Evolutionary conservation across 1,284 basidiomycete genomes (phyloP), one percentile per base, ranked within the genome.

Genomic region (Ustilago esculenta): DNA sequence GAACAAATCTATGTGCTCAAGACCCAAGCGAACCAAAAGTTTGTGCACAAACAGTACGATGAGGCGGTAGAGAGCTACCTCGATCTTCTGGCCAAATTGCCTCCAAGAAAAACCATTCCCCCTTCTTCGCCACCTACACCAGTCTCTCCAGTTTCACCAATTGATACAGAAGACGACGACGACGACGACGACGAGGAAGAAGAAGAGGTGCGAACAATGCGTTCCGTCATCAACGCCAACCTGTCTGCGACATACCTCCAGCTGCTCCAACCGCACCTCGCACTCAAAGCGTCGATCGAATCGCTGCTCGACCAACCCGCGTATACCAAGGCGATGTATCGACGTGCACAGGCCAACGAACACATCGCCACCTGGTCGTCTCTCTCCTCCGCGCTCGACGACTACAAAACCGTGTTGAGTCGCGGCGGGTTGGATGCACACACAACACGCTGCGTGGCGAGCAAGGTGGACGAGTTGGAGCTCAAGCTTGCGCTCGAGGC

Each of bases 281-380:
- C 88, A 0, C 90, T 90, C 15, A 85, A 88, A 59, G 88, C 90
- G 4, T 93, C 90, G 77, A 87, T 89, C 11, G 84, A 90, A 85
- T 55, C 95, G 7, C 85, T 98, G 12, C 82, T 85, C 18, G 91
- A 97, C 76, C 90, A 95, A 73, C 90, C 92, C 4, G 81, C 84
- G 12, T 96, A 98, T 79, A 81, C 90, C 67, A 98, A 97, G 82
- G 94, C 90, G 0, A 84, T 97, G 2, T 91, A 94, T 77, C 86
- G 95, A 67, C 88, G 95, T 15, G 93, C 93, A 2, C 80, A 87
- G 20, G 90, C 91, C 1, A 96, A 94, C 78, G 92, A 94, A 66
- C 84, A 86, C 27, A 84, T 97, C 20, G 86, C 86, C 47, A 87
- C 90, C 5, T 97, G 93, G 92, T 86, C 90, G 5, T 89, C 91